These are phyloP conservation scores for Cladophialophora carrionii DNA, from an alignment of 2,329 filamentous ascomycete genomes.

Conservation along the genomic window DNA sequence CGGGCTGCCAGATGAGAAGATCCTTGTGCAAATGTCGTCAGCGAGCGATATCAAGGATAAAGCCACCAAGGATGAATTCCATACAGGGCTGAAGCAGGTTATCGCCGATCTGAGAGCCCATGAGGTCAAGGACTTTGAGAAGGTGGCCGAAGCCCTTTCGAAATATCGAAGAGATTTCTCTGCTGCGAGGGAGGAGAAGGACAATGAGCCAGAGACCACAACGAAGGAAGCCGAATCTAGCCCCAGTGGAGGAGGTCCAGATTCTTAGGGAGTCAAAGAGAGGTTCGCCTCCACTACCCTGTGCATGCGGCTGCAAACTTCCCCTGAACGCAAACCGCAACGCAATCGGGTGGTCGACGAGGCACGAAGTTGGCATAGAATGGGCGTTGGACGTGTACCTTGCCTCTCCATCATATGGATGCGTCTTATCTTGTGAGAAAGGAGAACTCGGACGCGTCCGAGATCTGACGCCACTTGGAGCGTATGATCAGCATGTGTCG, in stretches of 20 bases:
- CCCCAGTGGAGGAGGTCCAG: not conserved
- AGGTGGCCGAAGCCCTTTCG: conserved; percentile 54
- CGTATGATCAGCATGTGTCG: not conserved
- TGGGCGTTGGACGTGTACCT: not conserved
- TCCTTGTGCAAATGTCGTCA: conserved; percentile 55
- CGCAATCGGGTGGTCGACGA: not conserved
- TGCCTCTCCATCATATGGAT: not conserved
- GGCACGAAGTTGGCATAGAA: not conserved
- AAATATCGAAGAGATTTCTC: conserved; percentile 51
- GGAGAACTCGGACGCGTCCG: not conserved
- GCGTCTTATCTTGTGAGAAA: not conserved
- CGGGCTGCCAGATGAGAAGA: conserved; percentile 62
- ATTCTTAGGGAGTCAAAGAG: not conserved
- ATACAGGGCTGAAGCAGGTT: conserved; percentile 52
- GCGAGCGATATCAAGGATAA: conserved; percentile 51
- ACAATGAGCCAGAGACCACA: not conserved
- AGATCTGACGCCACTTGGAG: not conserved
- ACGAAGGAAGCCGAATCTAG: not conserved
- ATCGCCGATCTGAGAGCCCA: conserved; percentile 55
- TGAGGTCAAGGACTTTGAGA: conserved; percentile 56
- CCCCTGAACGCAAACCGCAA: not conserved
- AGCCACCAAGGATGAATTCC: conserved; percentile 50
- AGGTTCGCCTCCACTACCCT: not conserved
- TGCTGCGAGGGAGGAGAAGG: conserved; percentile 18
- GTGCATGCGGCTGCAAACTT: not conserved